Evolutionary conservation across 208 protist genomes (phyloP).

Genomic region (Leishmania aethiopica): DNA sequence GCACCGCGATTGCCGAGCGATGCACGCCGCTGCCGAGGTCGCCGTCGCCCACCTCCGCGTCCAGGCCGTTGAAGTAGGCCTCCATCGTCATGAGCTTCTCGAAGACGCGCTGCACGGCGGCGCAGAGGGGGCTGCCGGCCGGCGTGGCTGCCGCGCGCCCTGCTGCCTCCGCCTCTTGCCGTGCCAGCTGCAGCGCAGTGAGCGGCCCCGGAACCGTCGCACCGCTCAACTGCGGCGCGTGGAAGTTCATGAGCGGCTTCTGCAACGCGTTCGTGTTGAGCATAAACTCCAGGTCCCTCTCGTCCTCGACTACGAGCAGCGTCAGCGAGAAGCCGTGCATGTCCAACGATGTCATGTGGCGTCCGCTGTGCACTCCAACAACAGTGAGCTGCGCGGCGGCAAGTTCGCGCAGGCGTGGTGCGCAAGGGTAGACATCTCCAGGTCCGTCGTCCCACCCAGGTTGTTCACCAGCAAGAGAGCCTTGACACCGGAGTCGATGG

Average conservation of each 20-base stretch:
- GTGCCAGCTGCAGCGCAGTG: conserved; percentile 46
- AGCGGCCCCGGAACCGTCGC: conserved; percentile 32
- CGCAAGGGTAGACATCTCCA: conserved; percentile 74
- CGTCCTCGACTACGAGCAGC: conserved; percentile 47
- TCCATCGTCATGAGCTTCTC: conserved; percentile 32
- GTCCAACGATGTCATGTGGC: conserved; percentile 89
- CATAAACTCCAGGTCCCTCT: conserved; percentile 43
- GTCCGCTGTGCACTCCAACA: conserved; percentile 56
- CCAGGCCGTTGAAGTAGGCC: conserved; percentile 54
- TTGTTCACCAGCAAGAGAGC: conserved; percentile 88
- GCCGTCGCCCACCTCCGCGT: conserved; percentile 66
- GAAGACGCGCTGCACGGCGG: conserved; percentile 33
- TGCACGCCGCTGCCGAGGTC: conserved; percentile 67
- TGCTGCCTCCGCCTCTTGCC: conserved; percentile 26
- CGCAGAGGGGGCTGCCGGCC: conserved; percentile 10
- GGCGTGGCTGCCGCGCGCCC: background rate
- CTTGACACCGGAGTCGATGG: conserved; percentile 24
- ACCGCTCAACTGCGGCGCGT: conserved; percentile 28
- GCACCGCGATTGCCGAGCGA: conserved; percentile 33
- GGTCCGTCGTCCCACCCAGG: conserved; percentile 74
- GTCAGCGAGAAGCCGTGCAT: conserved; percentile 89
- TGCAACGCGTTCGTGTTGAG: conserved; percentile 47
- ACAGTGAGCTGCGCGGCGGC: conserved; percentile 35
- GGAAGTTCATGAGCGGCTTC: conserved; percentile 53
- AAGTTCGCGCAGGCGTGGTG: conserved; percentile 40